Evolutionary conservation across 2,329 filamentous ascomycete species (phyloP).

Genomic region (Fusarium bulbicola): DNA sequence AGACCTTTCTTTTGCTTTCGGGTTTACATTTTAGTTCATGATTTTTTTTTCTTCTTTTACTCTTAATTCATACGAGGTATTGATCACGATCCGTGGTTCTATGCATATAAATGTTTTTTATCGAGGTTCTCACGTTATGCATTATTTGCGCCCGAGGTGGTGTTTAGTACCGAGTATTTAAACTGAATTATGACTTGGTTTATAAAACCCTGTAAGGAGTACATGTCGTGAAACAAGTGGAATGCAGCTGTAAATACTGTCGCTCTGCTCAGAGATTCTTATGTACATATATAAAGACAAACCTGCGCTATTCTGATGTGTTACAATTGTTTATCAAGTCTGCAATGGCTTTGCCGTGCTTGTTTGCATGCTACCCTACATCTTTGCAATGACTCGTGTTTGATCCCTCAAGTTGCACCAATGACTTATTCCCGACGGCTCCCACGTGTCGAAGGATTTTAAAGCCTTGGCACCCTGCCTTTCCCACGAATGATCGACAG

Average conservation of each 20-base stretch:
- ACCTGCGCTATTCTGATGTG: accelerated
- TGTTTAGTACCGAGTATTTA: too few relatives aligned
- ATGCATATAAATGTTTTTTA: too few relatives aligned
- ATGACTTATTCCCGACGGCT: background rate
- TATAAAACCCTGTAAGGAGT: too few relatives aligned
- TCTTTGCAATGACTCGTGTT: background rate
- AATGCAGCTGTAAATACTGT: accelerated
- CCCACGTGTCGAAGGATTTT: background rate
- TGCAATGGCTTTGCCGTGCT: accelerated
- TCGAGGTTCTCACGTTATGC: too few relatives aligned
- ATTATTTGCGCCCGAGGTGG: too few relatives aligned
- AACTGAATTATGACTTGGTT: too few relatives aligned
- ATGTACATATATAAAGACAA: accelerated
- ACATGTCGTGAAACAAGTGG: accelerated
- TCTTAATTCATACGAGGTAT: too few relatives aligned
- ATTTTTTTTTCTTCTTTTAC: too few relatives aligned
- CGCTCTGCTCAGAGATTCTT: accelerated
- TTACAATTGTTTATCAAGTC: accelerated
- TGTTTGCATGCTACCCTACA: background rate
- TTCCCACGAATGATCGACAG: background rate
- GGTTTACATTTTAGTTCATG: accelerated
- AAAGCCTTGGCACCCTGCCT: background rate
- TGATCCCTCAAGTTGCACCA: accelerated
- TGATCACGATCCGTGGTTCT: too few relatives aligned
- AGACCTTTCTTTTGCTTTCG: background rate